Base-by-base conservation (phyloP, 495 filamentous ascomycete genomes). In the Oidiodendron maius region DNA sequence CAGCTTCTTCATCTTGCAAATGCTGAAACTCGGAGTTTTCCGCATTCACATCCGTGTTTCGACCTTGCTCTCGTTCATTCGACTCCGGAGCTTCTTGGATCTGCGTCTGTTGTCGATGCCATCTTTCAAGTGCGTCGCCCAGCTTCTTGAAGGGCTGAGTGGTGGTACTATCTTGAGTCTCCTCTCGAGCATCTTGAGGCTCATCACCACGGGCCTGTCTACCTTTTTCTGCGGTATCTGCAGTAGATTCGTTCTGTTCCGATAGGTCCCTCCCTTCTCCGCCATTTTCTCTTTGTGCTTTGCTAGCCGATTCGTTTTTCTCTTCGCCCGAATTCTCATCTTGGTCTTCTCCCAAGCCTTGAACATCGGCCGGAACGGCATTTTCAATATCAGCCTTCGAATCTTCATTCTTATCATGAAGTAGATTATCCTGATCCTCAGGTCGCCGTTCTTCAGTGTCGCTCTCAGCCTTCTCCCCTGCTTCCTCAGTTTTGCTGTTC, bases 71-170 rank as follows among this genome's bases (percentile, higher is more conserved):
- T 46, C 78, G 59, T 1, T 77, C 68, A 2, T 74, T 75, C 11
- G 82, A 69, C 42, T 87, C 70, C 28, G 77, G 72, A 9, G 85
- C 74, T 45, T 85, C 75, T 53, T 77, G 68, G 46, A 99, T 96
- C 47, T 94, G 80, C 22, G 77, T 74, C 54, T 91, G 86, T 53
- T 82, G 82, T 34, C 84, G 80, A 63, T 96, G 88, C 90, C 91
- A 99, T 53, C 82, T 73, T 57, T 96, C 91, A n/a, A 99, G 73
- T 17, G 85, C 82, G 69, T 96, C 88, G 1, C 94, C 94, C 46
- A 99, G 75, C 51, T 93, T 91, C 68, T 91, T 89, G 72, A 95
- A 95, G 2, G 89, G 82, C 44, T 84, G 72, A 17, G 63, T 58
- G n/a, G 70, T 68, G 11, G 68, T 54, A 24, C 63, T 63, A 44